Evolutionary conservation across 1,139 yeast genomes (phyloP).

Genomic region (Hanseniaspora sp.): DNA sequence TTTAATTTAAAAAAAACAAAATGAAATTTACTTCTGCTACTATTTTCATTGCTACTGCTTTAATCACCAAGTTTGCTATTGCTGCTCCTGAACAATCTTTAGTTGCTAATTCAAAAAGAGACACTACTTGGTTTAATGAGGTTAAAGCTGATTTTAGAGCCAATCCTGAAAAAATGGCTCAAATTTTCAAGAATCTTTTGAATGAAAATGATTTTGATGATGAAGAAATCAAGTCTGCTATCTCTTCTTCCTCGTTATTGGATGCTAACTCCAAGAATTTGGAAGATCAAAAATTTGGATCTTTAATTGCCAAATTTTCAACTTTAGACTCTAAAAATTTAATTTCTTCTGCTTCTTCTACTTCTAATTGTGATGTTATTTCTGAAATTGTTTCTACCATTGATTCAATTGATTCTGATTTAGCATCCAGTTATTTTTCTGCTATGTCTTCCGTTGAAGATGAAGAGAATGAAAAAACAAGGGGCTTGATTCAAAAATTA

Average conservation of each 20-base stretch:
- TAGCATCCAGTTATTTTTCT: background rate
- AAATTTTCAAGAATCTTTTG: background rate
- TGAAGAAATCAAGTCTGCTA: background rate
- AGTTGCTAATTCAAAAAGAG: background rate
- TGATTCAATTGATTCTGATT: slow-evolving; percentile 8
- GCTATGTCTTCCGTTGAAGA: background rate
- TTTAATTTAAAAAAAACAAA: too few species aligned
- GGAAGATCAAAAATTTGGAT: background rate
- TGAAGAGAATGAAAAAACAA: background rate
- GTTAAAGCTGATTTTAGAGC: background rate
- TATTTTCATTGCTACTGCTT: background rate
- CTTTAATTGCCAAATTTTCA: background rate
- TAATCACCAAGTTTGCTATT: background rate
- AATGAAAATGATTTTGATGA: background rate
- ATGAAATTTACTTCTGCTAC: too few species aligned
- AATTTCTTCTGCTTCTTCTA: background rate
- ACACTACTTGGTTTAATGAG: background rate
- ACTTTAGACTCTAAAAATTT: background rate
- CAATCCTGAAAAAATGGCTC: background rate
- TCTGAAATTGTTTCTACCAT: background rate
- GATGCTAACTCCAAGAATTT: background rate
- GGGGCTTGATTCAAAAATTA: background rate
- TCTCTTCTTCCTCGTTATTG: background rate
- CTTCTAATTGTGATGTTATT: background rate
- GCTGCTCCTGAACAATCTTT: background rate